A percentile compares a stretch with the other conserved stretches of the same genome.
Conservation (phyloP, 768 basidiomycete genomes). For the Kwoniella botswanensis region DNA sequence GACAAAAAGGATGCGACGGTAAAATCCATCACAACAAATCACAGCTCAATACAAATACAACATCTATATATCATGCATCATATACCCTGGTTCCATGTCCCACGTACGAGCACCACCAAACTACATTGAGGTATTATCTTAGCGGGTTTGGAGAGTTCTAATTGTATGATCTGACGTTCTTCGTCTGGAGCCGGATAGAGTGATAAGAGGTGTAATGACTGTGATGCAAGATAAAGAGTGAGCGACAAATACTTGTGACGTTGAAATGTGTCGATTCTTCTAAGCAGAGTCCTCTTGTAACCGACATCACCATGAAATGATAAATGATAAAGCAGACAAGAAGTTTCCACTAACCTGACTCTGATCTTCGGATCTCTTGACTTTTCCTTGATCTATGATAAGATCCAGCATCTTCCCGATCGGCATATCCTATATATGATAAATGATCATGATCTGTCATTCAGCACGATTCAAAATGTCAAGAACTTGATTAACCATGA, state of each 20-base stretch:
- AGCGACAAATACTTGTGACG: too few species aligned
- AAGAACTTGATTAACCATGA: too few species aligned
- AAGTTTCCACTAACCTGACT: conserved; percentile 22
- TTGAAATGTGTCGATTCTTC: too few species aligned
- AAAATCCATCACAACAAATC: too few species aligned
- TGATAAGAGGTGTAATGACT: conserved; percentile 11
- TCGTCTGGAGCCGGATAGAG: conserved; percentile 10
- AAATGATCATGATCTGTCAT: not conserved
- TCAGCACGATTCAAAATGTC: too few species aligned
- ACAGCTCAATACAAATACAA: not conserved
- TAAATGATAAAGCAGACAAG: not conserved
- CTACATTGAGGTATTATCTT: conserved; percentile 31
- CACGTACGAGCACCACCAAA: conserved; percentile 21
- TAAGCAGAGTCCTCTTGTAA: too few species aligned
- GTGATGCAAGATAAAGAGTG: not conserved
- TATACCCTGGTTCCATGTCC: conserved; percentile 27
- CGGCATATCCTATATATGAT: conserved; percentile 33
- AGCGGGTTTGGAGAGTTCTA: conserved; percentile 28
- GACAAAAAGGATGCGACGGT: too few species aligned
- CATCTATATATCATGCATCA: conserved; percentile 37
- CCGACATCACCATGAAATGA: too few species aligned
- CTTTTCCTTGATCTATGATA: conserved; percentile 22
- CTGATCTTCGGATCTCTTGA: conserved; percentile 18
- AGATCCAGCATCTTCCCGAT: conserved; percentile 44
- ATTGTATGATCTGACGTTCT: not conserved